Percentiles rank a stretch among this genome's conserved stretches.
Conservation (phyloP, 179 eudicot species). For the Nepenthes alata region DNA sequence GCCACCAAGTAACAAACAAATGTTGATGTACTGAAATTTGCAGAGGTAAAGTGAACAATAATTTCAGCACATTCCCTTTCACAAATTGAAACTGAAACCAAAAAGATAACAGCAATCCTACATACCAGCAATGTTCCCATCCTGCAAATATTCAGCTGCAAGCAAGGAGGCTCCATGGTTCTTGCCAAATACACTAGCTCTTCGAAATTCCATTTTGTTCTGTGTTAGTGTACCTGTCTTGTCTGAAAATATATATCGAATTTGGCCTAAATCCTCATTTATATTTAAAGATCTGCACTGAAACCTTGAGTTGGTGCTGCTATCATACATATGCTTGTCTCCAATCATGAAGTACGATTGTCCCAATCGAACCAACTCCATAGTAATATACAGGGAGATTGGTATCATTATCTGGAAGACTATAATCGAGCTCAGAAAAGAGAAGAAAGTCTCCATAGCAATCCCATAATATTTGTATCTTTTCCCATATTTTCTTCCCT, state of each 20-base stretch:
- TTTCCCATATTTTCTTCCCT: slow-evolving; percentile 32
- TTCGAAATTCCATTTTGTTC: slow-evolving; percentile 84
- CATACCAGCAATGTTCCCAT: slow-evolving; percentile 32
- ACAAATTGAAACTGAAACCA: not conserved
- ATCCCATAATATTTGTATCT: slow-evolving; percentile 66
- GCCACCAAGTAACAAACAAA: too few relatives aligned
- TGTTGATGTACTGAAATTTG: too few relatives aligned
- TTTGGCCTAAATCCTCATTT: slow-evolving; percentile 94
- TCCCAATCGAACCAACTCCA: slow-evolving; percentile 94
- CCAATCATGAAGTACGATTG: slow-evolving; percentile 97
- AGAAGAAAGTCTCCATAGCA: slow-evolving; percentile 78
- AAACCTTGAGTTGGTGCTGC: slow-evolving; percentile 52
- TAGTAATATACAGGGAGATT: slow-evolving; percentile 78
- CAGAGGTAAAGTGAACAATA: too few relatives aligned
- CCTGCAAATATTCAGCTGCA: slow-evolving; percentile 17
- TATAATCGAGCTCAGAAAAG: slow-evolving; percentile 84
- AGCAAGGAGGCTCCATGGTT: slow-evolving; percentile 33
- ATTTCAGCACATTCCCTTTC: too few relatives aligned
- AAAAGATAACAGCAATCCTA: not conserved
- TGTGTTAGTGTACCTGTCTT: slow-evolving; percentile 95
- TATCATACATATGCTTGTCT: slow-evolving; percentile 70
- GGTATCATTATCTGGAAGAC: slow-evolving; percentile 99
- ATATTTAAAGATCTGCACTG: slow-evolving; percentile 95
- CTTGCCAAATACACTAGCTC: slow-evolving; percentile 69
- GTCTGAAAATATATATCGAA: slow-evolving; percentile 87